phyloP scores from a whole-genome alignment of 2,329 filamentous ascomycete species.

The Hymenoscyphus scutula region DNA sequence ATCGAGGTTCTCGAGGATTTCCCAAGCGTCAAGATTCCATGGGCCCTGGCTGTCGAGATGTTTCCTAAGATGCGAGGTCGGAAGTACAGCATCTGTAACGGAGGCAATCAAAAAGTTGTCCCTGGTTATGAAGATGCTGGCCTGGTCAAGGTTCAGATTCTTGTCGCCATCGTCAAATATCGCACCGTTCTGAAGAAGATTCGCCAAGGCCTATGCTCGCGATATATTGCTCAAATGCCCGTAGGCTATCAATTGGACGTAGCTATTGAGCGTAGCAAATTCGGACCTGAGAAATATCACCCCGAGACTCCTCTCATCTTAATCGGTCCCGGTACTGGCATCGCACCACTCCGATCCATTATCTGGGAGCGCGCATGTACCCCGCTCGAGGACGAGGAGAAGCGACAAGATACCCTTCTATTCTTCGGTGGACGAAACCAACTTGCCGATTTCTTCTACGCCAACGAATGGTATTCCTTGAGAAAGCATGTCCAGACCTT shows the following conservation, averaged over 20 bases:
- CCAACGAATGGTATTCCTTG: slow-evolving; percentile 63
- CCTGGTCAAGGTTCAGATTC: slow-evolving; percentile 61
- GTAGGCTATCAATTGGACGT: slow-evolving; percentile 41
- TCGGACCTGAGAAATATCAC: slow-evolving; percentile 39
- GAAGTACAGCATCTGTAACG: slow-evolving; percentile 89
- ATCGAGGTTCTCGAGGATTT: slow-evolving; percentile 93
- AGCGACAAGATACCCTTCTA: slow-evolving; percentile 47
- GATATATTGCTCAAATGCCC: slow-evolving; percentile 70
- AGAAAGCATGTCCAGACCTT: slow-evolving; percentile 52
- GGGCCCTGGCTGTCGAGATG: slow-evolving; percentile 65
- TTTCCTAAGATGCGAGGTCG: slow-evolving; percentile 84
- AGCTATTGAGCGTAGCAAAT: not conserved
- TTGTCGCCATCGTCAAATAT: slow-evolving; percentile 89
- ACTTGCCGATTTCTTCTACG: slow-evolving; percentile 77
- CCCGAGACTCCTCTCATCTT: slow-evolving; percentile 60
- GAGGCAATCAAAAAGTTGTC: slow-evolving; percentile 43
- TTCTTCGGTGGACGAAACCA: slow-evolving; percentile 84
- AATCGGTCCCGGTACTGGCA: slow-evolving; percentile 80
- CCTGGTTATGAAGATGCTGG: not conserved
- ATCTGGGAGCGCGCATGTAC: slow-evolving; percentile 64
- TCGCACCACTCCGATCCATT: slow-evolving; percentile 80
- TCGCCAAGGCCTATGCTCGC: slow-evolving; percentile 84
- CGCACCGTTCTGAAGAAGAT: slow-evolving; percentile 81
- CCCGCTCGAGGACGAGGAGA: slow-evolving; percentile 29
- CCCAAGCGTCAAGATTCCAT: slow-evolving; percentile 76